A percentile compares a stretch with the other conserved stretches of the same genome.
Evolutionary conservation across 225 moss, liverwort and hornwort genomes (phyloP).

Genomic region (Bryoerythrophyllum caledonicum): DNA sequence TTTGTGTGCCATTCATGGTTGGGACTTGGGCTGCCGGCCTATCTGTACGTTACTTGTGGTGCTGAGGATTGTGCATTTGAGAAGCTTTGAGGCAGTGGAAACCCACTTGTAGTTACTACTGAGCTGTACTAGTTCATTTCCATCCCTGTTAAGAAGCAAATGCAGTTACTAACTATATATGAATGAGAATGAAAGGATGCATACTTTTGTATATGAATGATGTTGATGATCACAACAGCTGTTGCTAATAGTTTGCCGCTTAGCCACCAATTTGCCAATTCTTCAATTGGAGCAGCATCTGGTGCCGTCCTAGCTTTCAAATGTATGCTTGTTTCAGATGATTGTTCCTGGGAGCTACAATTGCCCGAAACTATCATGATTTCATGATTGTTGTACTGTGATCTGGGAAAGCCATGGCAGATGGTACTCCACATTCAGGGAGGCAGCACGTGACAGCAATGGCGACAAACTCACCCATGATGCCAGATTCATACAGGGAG

Average conservation of each 20-base stretch:
- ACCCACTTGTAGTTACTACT: too few species aligned
- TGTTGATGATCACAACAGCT: neutral
- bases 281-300: neutral
- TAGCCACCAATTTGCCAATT: too few species aligned
- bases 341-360: neutral
- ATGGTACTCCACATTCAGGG: slow-evolving; percentile 17
- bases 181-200: neutral
- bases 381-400: slow-evolving; percentile 14
- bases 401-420: slow-evolving; percentile 42
- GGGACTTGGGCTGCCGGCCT: neutral
- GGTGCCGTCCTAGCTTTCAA: neutral
- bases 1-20: neutral
- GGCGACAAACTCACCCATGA: neutral
- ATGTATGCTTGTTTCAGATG: neutral
- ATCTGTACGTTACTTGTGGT: neutral
- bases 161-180: neutral
- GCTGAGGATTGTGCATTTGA: neutral
- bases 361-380: neutral
- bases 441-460: too few species aligned
- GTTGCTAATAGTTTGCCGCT: slow-evolving; percentile 21
- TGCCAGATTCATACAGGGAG: slow-evolving; percentile 24
- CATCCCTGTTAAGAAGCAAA: too few species aligned
- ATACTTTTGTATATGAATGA: neutral
- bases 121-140: too few species aligned
- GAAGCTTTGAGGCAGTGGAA: neutral